Evolutionary conservation across 2,329 filamentous ascomycete genomes (phyloP), one percentile per base, ranked within the genome.

Genomic region (Fusarium sp.): DNA sequence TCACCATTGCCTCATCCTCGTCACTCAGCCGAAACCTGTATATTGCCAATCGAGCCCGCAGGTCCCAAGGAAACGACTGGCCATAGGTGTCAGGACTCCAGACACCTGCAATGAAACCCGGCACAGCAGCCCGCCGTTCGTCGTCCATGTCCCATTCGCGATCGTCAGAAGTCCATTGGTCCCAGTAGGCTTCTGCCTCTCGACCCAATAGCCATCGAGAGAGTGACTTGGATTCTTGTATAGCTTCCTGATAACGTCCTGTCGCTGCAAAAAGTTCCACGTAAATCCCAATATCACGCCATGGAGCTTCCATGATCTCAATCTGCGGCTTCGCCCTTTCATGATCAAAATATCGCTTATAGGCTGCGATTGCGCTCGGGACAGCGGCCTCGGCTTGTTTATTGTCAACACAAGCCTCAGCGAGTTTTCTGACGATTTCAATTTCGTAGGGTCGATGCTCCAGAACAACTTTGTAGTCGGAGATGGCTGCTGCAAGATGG

Each of bases 261-360:
- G 90, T 82, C 54, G 91, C 89, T 35, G 91, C 90, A 69, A 95
- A 91, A 24, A 98, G 87, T 78, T 98, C 94, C 44, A 94, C 88
- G 75, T 96, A 98, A 61, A 95, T 92, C 69, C 94, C 93, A 47
- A 97, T 86, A 80, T 98, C 93, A 60, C 92, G 91, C 96, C 96
- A 99, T 38, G 86, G 85, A 60, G 87, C 85, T 11, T 82, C 80
- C 18, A 79, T 80, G 42, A 81, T 47, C 81, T 83, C 78, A 6
- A 80, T 67, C 14, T 79, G 73, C 8, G 79, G 77, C n/a, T 80
- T 74, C 8, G 77, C 71, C 51, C 80, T 81, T 51, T 85, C 82
- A 60, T 86, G 79, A 26, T 84, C 79, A 64, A 90, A 86, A 60
- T 85, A 85, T 9, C 79, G 79, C 54, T 83, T 80, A 73, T 90